Evolutionary conservation across 2,329 filamentous ascomycete genomes (phyloP).

Genomic region (Colletotrichum agaves): DNA sequence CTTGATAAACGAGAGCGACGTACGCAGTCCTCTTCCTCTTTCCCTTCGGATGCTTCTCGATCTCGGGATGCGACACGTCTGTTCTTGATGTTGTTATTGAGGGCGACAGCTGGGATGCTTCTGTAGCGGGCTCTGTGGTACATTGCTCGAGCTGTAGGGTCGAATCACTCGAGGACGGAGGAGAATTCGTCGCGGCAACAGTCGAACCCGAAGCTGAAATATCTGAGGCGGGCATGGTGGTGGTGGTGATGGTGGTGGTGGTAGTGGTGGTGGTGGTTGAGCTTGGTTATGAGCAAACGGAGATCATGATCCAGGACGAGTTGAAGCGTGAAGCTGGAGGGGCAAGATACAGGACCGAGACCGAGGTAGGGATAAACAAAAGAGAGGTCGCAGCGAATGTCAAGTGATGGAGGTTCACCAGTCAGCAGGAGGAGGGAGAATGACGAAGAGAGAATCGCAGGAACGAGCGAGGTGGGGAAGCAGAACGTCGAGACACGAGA

Average conservation of each 20-base stretch:
- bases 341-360: background rate
- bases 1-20: conserved; percentile 43
- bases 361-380: background rate
- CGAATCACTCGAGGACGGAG: conserved; percentile 20
- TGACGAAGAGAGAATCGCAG: conserved; percentile 21
- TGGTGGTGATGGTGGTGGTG: background rate
- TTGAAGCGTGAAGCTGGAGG: background rate
- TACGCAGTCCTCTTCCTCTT: conserved; percentile 74
- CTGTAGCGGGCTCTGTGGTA: background rate
- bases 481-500: conserved; percentile 33
- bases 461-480: conserved; percentile 35
- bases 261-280: background rate
- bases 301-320: conserved; percentile 19
- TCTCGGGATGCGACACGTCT: conserved; percentile 37
- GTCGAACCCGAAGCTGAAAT: conserved; percentile 14
- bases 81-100: conserved; percentile 1
- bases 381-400: background rate
- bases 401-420: background rate
- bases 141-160: conserved; percentile 4
- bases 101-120: background rate
- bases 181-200: conserved; percentile 5
- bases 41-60: conserved; percentile 64
- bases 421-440: conserved; percentile 13
- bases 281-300: conserved; percentile 3
- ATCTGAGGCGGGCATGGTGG: conserved; percentile 26